Evolutionary conservation across 108 stramenopile genomes (phyloP), one percentile per base, ranked within the genome.

Genomic region (Skeletonema potamos): DNA sequence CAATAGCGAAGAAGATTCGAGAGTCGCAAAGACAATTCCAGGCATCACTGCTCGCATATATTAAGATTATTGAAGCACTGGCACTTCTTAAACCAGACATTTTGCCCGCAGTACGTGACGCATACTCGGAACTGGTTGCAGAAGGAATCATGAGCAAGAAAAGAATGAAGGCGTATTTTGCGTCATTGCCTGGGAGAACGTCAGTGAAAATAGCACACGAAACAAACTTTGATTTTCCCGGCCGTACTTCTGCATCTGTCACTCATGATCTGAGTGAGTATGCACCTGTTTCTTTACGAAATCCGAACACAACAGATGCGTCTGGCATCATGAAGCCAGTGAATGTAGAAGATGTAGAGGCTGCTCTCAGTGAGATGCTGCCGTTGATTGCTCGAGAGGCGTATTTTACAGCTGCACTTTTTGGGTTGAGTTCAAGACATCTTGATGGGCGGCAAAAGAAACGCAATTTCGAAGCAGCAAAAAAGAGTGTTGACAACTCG

Each of bases 141-240:
- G 90, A 91, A 68, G 91, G 94, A 11, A 91, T 95, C 58, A 75
- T 92, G 68, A 92, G 92, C 85, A 92, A 92, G 64, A 95, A 93
- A 54, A 66, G 89, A 60, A 89, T 92, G 87, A 95, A 92, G 67
- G 87, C 84, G 2, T 95, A 95, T 60, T 95, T 95, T 67, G 87
- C 89, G 58, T 87, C 90, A 18, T 68, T 92, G 12, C 91, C 91
- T 1, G 89, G 88, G 68, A 91, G 84, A 64, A 91, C 88, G 60
- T 72, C 86, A 15, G 90, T 89, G 33, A 85, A 92, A 58, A 58
- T 77, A 10, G 77, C 77, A 1, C 68, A 76, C 22, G 80, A 76
- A 26, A 64, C 60, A 22, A 77, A 77, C 11, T 71, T 77, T 61
- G 77, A 77, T 17, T 60, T 69, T 43, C 57, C 48, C 20, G 76